Evolutionary conservation across 495 filamentous ascomycete species (phyloP), one percentile per base, ranked within the genome.

Genomic region (Hapsidospora chrysogenum): DNA sequence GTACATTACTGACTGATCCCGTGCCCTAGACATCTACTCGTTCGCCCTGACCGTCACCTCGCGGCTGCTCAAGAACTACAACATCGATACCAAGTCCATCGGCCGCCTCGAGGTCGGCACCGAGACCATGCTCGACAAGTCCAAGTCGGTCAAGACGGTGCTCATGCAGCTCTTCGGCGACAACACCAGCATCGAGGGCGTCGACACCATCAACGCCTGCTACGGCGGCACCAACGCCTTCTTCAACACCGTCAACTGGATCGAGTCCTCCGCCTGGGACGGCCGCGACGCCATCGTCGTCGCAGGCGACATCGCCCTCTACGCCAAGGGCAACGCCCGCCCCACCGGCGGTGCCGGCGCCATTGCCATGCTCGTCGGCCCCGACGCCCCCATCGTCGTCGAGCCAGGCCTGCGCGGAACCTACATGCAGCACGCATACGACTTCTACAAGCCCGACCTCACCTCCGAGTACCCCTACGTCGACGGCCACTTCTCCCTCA

Each of bases 121-220:
- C 35, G 89, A 97, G 75, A 97, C 89, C 34, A 70, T 97, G 27
- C 70, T 97, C 51, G 89, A 97, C 71, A 97, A 97, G 72, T 96
- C 89, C 47, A 97, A 97, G 70, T 96, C 92, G 18, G 89, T 97
- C 68, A 97, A 97, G 74, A 82, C 86, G n/a, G 87, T 97, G 33
- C 61, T 96, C 43, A 97, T 97, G 89, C 89, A 95, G 63, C 70
- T 97, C 18, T 94, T 97, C 48, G 70, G 77, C 50, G 66, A 76
- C 31, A 78, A 78, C 51, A 85, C 76, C 67, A 94, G 92, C 64
- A 66, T 97, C 30, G 92, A 96, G 64, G 89, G 89, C 58, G 75
- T 96, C 20, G 89, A 97, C 59, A 94, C 79, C 17, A 64, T 97
- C 48, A 97, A 97, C 52, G 89, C 89, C 36, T 97, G 89, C 73